Evolutionary conservation across 2,329 filamentous ascomycete species (phyloP), one percentile per base, ranked within the genome.

Genomic region (Chaetomium sp.): DNA sequence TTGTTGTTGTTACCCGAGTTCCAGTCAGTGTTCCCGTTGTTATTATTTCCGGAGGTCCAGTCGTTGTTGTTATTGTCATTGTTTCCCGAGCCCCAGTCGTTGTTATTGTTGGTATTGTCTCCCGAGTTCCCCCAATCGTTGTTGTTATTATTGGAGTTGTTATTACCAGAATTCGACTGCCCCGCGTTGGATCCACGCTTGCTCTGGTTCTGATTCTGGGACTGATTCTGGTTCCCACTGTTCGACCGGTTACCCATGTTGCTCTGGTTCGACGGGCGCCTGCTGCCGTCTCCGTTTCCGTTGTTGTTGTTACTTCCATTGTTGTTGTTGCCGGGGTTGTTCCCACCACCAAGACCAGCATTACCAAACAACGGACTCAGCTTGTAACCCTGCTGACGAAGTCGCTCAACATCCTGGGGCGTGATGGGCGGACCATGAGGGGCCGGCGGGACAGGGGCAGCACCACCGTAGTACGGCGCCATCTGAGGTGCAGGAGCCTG

Each of bases 291-390:
- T 3, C 32, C 32, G 10, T 44, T n/a, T 19, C 35, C 46, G 5
- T 9, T 27, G 32, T 49, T 45, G 37, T n/a, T 5, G 19, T 11
- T n/a, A n/a, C 44, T 37, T 12, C n/a, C 8, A 11, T 42, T 32
- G 38, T 47, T 14, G 43, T 47, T 34, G 19, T 4, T 48, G n/a
- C 27, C 45, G 12, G 36, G 2, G 6, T 41, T 54, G 14, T 41
- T 44, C 44, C 45, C 43, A 33, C 41, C 2, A 2, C 34, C 44
- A 4, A 6, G 1, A 36, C 35, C 49, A 6, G 27, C 14, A 33
- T 10, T 5, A 8, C 35, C 49, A 11, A 44, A 32, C n/a, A 54
- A 47, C 9, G 56, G 53, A 35, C 37, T 47, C 32, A 56, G 51
- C 10, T 11, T 5, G 12, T 52, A 58, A 33, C 56, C 52, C 7